phyloP scores from a whole-genome alignment of 176 grass and related monocot species.

The Secale cereale region DNA sequence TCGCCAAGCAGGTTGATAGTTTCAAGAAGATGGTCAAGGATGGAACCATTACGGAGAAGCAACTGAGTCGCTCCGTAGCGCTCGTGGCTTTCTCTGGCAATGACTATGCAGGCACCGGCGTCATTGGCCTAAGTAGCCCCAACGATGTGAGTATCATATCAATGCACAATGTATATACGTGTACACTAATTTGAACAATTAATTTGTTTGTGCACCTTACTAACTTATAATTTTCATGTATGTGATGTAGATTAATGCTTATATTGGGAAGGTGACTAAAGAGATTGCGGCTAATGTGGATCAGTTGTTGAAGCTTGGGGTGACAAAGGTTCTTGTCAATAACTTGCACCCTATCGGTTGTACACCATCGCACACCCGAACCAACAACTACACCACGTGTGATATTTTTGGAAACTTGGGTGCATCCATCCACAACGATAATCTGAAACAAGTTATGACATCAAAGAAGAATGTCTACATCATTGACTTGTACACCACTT shows the following conservation, averaged over 20 bases:
- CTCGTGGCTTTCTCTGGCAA: slow-evolving; percentile 28
- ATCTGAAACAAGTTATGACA: not conserved
- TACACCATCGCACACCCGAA: slow-evolving; percentile 8
- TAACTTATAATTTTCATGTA: not conserved
- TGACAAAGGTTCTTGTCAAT: slow-evolving; percentile 32
- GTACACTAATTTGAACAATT: not conserved
- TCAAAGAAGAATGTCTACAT: not conserved
- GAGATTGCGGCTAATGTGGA: slow-evolving; percentile 1
- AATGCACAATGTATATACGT: too few species aligned
- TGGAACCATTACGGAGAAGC: not conserved
- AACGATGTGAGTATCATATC: not conserved
- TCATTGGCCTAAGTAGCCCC: not conserved
- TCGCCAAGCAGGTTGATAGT: not conserved
- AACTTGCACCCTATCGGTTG: slow-evolving; percentile 27
- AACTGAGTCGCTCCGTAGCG: not conserved
- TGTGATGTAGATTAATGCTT: not conserved
- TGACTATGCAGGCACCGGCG: not conserved
- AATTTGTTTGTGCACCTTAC: not conserved
- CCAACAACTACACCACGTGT: slow-evolving; percentile 28
- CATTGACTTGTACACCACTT: not conserved
- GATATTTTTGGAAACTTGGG: not conserved
- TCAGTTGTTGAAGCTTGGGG: not conserved
- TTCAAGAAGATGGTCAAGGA: not conserved
- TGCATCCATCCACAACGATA: not conserved
- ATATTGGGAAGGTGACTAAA: not conserved